A percentile compares a stretch with the other conserved stretches of the same genome.
Conservation (phyloP, 345 rosid species). For the Linum lewisii region DNA sequence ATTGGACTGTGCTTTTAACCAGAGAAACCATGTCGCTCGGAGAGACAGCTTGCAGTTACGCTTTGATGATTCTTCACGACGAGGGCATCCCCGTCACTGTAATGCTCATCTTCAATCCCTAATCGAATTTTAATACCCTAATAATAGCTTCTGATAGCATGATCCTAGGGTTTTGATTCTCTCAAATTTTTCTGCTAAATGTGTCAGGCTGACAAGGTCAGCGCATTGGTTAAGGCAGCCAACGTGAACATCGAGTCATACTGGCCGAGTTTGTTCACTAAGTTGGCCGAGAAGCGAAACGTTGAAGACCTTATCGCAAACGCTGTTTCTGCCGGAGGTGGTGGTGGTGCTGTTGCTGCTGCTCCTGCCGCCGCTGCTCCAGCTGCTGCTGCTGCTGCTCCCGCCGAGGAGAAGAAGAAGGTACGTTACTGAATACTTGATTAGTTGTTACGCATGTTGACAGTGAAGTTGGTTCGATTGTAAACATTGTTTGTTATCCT, state of each 20-base stretch:
- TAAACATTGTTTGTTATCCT: neutral
- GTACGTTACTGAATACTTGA: neutral
- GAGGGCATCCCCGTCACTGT: neutral
- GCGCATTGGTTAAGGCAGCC: conserved; percentile 43
- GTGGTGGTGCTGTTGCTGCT: conserved; percentile 20
- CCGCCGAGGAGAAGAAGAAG: conserved; percentile 38
- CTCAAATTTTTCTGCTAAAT: too few species aligned
- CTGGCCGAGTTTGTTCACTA: conserved; percentile 62
- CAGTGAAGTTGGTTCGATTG: too few species aligned
- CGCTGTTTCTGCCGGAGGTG: conserved; percentile 44
- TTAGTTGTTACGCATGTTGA: too few species aligned
- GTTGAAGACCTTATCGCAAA: conserved; percentile 43
- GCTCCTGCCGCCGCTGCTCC: conserved; percentile 16
- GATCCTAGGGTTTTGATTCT: too few species aligned
- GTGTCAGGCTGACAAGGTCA: conserved; percentile 62
- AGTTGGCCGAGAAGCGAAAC: conserved; percentile 43
- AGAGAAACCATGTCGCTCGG: neutral
- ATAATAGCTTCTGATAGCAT: too few species aligned
- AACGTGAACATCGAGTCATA: conserved; percentile 41
- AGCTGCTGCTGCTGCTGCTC: conserved; percentile 23
- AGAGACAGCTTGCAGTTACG: neutral
- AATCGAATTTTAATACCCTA: neutral
- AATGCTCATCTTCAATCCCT: neutral
- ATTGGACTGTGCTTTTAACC: neutral
- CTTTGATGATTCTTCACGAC: neutral